A percentile compares a stretch with the other conserved stretches of the same genome.
These are phyloP conservation scores for Fusarium pininemorale DNA, from an alignment of 2,329 filamentous ascomycete species.

Conservation along the genomic window DNA sequence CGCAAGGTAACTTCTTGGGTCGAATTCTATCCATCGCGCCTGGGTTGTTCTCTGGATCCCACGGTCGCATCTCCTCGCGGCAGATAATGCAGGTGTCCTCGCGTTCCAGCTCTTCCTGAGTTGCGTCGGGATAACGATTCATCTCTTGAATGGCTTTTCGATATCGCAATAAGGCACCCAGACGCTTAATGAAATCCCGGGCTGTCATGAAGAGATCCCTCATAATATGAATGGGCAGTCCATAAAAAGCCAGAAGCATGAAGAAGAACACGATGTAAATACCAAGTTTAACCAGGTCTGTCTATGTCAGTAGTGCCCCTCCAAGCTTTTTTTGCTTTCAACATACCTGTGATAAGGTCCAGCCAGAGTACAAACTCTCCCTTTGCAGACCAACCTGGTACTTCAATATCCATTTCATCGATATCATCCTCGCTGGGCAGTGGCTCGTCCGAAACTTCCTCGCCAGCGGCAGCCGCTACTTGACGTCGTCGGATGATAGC, in stretches of 20 bases:
- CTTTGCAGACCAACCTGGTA: slow-evolving; percentile 96
- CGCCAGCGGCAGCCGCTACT: slow-evolving; percentile 59
- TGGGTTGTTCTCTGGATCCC: slow-evolving; percentile 66
- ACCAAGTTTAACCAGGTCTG: slow-evolving; percentile 88
- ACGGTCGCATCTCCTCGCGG: slow-evolving; percentile 91
- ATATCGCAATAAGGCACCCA: slow-evolving; percentile 90
- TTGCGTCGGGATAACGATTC: slow-evolving; percentile 94
- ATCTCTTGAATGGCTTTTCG: slow-evolving; percentile 92
- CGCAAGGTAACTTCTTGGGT: slow-evolving; percentile 95
- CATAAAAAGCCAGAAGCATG: slow-evolving; percentile 93
- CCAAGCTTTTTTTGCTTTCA: not conserved
- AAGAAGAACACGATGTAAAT: slow-evolving; percentile 94
- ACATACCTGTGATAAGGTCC: slow-evolving; percentile 80
- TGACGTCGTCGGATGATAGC: slow-evolving; percentile 61
- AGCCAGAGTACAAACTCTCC: slow-evolving; percentile 90
- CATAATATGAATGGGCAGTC: slow-evolving; percentile 95
- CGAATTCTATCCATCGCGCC: slow-evolving; percentile 84
- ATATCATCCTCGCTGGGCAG: slow-evolving; percentile 77
- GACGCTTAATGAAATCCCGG: slow-evolving; percentile 87
- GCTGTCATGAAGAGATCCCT: slow-evolving; percentile 94
- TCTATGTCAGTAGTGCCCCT: slow-evolving; percentile 25
- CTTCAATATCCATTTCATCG: slow-evolving; percentile 93
- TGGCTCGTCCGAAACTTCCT: slow-evolving; percentile 65
- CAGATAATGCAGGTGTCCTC: slow-evolving; percentile 99
- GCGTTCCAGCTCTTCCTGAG: slow-evolving; percentile 80